phyloP scores from a whole-genome alignment of 345 rosid genomes.

The Xanthoceras sorbifolium region DNA sequence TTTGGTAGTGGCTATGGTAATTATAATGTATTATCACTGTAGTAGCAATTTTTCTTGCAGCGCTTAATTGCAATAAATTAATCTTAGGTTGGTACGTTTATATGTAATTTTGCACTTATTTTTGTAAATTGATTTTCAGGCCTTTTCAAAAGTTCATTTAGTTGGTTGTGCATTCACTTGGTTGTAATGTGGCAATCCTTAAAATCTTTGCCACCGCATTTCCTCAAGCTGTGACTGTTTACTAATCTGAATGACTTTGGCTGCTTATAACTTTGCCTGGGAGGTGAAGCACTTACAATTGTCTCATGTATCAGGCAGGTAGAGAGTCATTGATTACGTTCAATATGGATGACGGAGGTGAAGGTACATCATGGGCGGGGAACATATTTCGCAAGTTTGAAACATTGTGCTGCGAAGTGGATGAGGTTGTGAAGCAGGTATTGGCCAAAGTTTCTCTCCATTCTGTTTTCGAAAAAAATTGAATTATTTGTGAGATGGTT shows the following conservation, averaged over 20 bases:
- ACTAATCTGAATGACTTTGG: neutral
- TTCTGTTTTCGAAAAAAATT: neutral
- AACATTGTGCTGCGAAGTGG: constrained; percentile 31
- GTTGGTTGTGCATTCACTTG: neutral
- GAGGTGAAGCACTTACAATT: constrained; percentile 2
- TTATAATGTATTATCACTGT: neutral
- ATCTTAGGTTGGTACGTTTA: no score
- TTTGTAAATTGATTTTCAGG: neutral
- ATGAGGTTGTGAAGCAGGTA: constrained; percentile 36
- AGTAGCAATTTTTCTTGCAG: no score
- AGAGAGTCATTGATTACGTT: neutral
- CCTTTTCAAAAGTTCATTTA: neutral
- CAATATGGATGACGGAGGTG: constrained; percentile 21
- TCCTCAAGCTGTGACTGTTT: neutral
- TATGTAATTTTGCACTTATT: no score
- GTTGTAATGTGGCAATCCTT: neutral
- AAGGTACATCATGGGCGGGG: constrained; percentile 33
- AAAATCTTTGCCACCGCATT: neutral
- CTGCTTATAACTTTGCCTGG: neutral
- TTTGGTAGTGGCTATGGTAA: neutral
- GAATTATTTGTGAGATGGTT: neutral
- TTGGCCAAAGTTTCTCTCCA: neutral
- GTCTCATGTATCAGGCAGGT: neutral
- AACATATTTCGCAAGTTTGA: constrained; percentile 34
- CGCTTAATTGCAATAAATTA: no score